Conservation (phyloP, 371 early-diverging fungal species). For the Mortierella sp. region DNA sequence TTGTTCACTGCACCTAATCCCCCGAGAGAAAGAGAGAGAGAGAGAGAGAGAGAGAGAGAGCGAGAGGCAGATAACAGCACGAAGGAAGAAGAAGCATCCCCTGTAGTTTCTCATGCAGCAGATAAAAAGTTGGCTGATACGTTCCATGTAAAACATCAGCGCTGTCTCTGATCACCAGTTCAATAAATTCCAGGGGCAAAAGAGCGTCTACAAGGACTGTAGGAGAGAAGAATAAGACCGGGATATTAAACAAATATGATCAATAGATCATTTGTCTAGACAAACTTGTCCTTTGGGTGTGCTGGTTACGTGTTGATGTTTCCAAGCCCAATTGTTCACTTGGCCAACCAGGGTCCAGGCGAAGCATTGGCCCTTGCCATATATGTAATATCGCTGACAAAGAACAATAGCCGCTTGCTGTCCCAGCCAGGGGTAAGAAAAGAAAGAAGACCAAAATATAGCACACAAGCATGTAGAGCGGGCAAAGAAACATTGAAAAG, state of each 20-base stretch:
- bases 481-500: not conserved
- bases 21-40: not conserved
- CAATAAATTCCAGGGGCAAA: not conserved
- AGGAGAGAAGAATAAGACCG: not conserved
- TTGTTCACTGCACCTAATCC: not conserved
- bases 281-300: too few relatives aligned
- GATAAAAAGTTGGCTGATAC: not conserved
- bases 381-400: constrained; percentile 8
- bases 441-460: not conserved
- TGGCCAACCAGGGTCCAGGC: not conserved
- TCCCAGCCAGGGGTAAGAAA: not conserved
- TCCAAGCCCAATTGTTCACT: not conserved
- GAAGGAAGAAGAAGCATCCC: not conserved
- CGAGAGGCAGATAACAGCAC: not conserved
- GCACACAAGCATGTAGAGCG: not conserved
- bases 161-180: not conserved
- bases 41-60: not conserved
- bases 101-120: not conserved
- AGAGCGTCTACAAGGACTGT: not conserved
- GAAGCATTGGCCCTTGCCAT: not conserved
- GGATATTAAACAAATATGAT: not conserved
- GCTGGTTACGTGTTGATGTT: too few relatives aligned
- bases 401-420: constrained; percentile 1
- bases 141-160: not conserved
- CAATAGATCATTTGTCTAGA: too few relatives aligned